These are phyloP conservation scores for Phialophora verrucosa DNA, from an alignment of 2,329 filamentous ascomycete species.

Conservation along the genomic window DNA sequence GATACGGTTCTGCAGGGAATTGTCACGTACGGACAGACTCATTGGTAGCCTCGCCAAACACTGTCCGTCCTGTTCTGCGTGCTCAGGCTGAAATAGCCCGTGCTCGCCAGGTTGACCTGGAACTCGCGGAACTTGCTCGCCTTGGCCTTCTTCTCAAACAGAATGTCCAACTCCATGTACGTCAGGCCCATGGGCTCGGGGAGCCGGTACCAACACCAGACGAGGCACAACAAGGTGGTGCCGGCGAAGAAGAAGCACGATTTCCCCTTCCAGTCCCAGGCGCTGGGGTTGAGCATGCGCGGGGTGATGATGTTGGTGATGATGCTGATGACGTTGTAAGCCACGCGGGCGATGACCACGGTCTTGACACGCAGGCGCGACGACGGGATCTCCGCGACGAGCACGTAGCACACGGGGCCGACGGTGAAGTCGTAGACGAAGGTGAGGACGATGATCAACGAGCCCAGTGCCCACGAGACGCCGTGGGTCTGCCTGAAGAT, in stretches of 20 bases:
- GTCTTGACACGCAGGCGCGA: conserved; percentile 60
- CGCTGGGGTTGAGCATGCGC: conserved; percentile 43
- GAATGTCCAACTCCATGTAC: conserved; percentile 51
- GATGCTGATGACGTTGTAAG: conserved; percentile 58
- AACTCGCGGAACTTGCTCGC: conserved; percentile 46
- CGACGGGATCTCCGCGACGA: conserved; percentile 61
- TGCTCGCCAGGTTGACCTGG: conserved; percentile 38
- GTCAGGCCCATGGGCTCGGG: conserved; percentile 51
- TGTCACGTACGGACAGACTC: neutral
- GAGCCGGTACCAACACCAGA: conserved; percentile 50
- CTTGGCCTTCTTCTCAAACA: conserved; percentile 48
- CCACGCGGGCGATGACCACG: conserved; percentile 57
- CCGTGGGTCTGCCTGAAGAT: conserved; percentile 46
- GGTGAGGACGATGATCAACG: conserved; percentile 57
- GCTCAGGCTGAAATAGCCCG: conserved; percentile 38
- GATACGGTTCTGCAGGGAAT: neutral
- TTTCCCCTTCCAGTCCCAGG: conserved; percentile 50
- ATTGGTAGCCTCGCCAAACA: conserved; percentile 31
- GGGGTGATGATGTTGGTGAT: conserved; percentile 48
- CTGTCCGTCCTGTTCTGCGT: conserved; percentile 27
- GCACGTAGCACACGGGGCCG: conserved; percentile 59
- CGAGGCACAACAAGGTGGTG: conserved; percentile 44
- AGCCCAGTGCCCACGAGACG: conserved; percentile 46
- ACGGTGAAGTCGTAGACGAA: conserved; percentile 61
- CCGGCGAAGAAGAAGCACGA: conserved; percentile 50